Percentiles rank a stretch among this genome's conserved stretches.
phyloP scores from a whole-genome alignment of 1,284 basidiomycete species.

The Fomitopsis schrenkii region DNA sequence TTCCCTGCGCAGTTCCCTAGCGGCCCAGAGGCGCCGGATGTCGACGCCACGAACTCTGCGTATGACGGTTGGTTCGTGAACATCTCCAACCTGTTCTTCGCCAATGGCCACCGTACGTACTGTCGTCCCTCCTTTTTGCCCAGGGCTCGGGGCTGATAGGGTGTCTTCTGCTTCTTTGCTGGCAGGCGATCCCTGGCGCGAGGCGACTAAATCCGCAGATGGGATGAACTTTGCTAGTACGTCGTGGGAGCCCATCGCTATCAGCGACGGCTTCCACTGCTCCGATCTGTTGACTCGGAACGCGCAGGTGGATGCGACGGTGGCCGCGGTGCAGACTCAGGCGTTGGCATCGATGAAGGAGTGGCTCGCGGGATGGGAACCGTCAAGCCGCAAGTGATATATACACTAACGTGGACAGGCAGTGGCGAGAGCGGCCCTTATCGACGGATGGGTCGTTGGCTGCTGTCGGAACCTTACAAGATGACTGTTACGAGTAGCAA shows the following conservation, averaged over 20 bases:
- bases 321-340: constrained; percentile 48
- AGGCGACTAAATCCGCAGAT: constrained; percentile 61
- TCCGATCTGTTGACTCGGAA: constrained; percentile 49
- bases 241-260: constrained; percentile 46
- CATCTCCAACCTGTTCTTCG: constrained; percentile 59
- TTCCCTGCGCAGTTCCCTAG: constrained; percentile 52
- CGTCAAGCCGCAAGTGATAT: constrained; percentile 5
- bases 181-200: constrained; percentile 67
- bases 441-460: neutral
- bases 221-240: constrained; percentile 46
- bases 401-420: neutral
- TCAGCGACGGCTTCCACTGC: constrained; percentile 63
- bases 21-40: constrained; percentile 33
- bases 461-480: neutral
- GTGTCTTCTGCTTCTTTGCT: neutral
- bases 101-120: constrained; percentile 44
- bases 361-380: constrained; percentile 46
- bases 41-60: constrained; percentile 38
- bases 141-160: neutral
- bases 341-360: constrained; percentile 39
- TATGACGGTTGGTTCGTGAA: constrained; percentile 64
- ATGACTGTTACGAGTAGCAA: neutral
- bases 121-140: neutral
- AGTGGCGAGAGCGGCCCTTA: neutral
- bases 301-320: constrained; percentile 44